Evolutionary conservation across 768 basidiomycete genomes (phyloP).

Genomic region (Amanita polypyramis): DNA sequence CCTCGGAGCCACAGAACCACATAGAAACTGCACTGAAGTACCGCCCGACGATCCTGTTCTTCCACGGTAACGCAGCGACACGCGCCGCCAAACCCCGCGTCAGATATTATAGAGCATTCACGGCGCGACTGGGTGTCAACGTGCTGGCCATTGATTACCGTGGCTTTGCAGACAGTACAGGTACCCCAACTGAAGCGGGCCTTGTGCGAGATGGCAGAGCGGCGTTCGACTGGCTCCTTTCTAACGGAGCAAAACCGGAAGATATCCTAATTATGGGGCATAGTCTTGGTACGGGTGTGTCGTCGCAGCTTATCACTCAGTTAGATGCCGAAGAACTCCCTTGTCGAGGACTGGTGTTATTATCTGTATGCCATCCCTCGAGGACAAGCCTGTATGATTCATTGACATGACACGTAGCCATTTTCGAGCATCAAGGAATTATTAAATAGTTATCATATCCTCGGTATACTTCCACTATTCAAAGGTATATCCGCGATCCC

Average conservation of each 20-base stretch:
- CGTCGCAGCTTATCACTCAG: conserved; percentile 35
- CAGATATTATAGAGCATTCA: conserved; percentile 54
- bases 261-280: conserved; percentile 75
- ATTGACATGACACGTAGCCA: conserved; percentile 30
- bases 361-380: conserved; percentile 27
- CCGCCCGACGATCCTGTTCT: conserved; percentile 76
- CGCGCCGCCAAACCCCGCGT: conserved; percentile 61
- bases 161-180: conserved; percentile 83
- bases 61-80: conserved; percentile 86
- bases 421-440: conserved; percentile 55
- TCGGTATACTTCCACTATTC: conserved; percentile 62
- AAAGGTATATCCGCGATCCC: conserved; percentile 64
- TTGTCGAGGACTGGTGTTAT: conserved; percentile 37
- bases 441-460: conserved; percentile 58
- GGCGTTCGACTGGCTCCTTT: conserved; percentile 70
- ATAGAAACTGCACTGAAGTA: conserved; percentile 43
- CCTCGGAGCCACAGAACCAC: conserved; percentile 26
- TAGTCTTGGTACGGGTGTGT: conserved; percentile 82
- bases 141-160: conserved; percentile 87
- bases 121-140: conserved; percentile 58
- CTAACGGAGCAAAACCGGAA: conserved; percentile 42
- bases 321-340: conserved; percentile 33
- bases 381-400: conserved; percentile 22
- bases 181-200: conserved; percentile 67
- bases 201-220: conserved; percentile 63